These are phyloP conservation scores for Fusarium lyarnte DNA, from an alignment of 2,329 filamentous ascomycete genomes.

Conservation along the genomic window DNA sequence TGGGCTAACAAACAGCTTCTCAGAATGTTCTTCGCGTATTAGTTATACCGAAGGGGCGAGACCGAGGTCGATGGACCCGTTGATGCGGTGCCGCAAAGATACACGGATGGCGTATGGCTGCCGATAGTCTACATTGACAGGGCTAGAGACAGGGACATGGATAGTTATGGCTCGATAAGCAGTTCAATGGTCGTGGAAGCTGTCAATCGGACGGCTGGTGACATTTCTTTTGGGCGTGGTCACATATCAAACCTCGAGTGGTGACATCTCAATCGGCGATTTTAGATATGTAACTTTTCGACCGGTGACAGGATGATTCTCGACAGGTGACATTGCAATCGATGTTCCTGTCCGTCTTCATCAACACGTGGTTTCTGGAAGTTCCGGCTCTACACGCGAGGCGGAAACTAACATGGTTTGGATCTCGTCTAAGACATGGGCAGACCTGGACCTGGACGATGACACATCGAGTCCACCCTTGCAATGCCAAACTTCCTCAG, in stretches of 20 bases:
- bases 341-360: background rate
- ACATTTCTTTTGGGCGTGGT: background rate
- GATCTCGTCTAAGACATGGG: background rate
- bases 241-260: background rate
- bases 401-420: background rate
- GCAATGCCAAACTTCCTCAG: background rate
- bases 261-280: background rate
- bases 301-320: background rate
- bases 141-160: background rate
- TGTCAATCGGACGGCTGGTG: background rate
- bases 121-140: background rate
- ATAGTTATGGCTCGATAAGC: background rate
- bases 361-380: background rate
- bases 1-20: background rate
- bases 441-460: background rate
- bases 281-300: background rate
- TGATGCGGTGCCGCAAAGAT: conserved; percentile 3
- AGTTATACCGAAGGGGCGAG: background rate
- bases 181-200: background rate
- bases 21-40: background rate
- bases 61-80: background rate
- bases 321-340: background rate
- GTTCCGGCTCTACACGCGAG: background rate
- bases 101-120: background rate
- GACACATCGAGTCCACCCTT: background rate